These are phyloP conservation scores for Aspergillus sp. DNA, from an alignment of 2,329 filamentous ascomycete genomes.

Conservation along the genomic window DNA sequence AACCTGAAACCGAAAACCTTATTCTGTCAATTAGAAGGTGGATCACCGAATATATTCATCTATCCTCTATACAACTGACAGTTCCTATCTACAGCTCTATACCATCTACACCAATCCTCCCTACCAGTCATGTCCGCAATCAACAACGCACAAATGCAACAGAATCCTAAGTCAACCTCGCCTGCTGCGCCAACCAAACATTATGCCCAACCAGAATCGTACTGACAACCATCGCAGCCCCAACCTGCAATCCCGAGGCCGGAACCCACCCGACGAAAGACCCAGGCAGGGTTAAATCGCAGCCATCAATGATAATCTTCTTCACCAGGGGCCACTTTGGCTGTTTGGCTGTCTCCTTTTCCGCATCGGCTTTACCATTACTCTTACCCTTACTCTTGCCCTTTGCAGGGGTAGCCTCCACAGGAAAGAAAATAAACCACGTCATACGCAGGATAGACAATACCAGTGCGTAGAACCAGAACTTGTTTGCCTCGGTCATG, in stretches of 20 bases:
- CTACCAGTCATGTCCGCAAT: no score
- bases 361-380: neutral
- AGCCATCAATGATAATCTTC: constrained; percentile 54
- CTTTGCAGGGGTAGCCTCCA: neutral
- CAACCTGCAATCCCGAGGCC: constrained; percentile 52
- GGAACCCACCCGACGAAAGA: constrained; percentile 61
- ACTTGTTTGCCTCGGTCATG: constrained; percentile 62
- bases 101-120: no score
- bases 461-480: constrained; percentile 65
- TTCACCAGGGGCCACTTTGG: constrained; percentile 38
- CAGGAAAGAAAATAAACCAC: constrained; percentile 14
- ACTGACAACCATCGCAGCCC: constrained; percentile 58
- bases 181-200: neutral
- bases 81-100: no score
- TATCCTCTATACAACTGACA: no score
- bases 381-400: neutral
- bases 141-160: neutral
- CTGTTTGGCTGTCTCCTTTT: neutral
- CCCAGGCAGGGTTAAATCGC: constrained; percentile 64
- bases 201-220: constrained; percentile 43
- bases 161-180: neutral
- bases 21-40: accelerated
- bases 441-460: constrained; percentile 45
- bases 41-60: no score
- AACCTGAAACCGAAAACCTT: no score